Evolutionary conservation across 352 stramenopile species (phyloP).

Genomic region (Globisporangium uncinulatum): DNA sequence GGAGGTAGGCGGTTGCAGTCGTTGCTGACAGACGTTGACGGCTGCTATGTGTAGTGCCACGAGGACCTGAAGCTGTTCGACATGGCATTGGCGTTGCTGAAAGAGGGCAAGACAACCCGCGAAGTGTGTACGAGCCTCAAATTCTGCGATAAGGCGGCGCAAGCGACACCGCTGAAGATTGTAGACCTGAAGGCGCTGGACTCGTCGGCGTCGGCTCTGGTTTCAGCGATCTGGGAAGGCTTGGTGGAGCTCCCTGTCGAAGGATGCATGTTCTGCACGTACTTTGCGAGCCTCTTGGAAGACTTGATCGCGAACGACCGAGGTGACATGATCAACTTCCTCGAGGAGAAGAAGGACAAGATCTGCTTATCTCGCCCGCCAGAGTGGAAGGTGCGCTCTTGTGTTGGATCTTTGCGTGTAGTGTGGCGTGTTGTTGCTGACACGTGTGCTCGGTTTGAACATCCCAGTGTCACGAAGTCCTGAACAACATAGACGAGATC

Average conservation of each 20-base stretch:
- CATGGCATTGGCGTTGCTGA: conserved; percentile 35
- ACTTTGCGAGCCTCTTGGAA: background rate
- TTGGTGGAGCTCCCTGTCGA: background rate
- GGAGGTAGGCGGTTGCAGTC: background rate
- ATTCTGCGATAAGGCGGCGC: conserved; percentile 27
- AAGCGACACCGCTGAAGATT: conserved; percentile 2
- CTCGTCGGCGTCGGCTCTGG: background rate
- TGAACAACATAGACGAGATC: conserved; percentile 51
- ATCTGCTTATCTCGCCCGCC: conserved; percentile 1
- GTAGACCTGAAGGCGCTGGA: background rate
- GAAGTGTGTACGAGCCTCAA: conserved; percentile 50
- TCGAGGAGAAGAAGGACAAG: background rate
- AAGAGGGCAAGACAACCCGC: conserved; percentile 50
- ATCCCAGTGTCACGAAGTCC: conserved; percentile 50
- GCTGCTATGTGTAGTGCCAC: conserved; percentile 35
- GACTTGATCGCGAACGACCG: background rate
- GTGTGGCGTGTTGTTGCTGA: conserved; percentile 6
- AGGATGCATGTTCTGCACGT: conserved; percentile 1
- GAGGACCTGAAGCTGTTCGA: conserved; percentile 66
- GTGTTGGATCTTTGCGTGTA: background rate
- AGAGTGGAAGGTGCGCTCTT: conserved; percentile 2
- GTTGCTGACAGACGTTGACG: background rate
- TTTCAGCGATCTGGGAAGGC: background rate
- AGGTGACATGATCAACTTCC: background rate
- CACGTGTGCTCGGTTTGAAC: conserved; percentile 5